These are phyloP conservation scores for Pythium folliculosum DNA, from an alignment of 352 stramenopile genomes.

Conservation along the genomic window DNA sequence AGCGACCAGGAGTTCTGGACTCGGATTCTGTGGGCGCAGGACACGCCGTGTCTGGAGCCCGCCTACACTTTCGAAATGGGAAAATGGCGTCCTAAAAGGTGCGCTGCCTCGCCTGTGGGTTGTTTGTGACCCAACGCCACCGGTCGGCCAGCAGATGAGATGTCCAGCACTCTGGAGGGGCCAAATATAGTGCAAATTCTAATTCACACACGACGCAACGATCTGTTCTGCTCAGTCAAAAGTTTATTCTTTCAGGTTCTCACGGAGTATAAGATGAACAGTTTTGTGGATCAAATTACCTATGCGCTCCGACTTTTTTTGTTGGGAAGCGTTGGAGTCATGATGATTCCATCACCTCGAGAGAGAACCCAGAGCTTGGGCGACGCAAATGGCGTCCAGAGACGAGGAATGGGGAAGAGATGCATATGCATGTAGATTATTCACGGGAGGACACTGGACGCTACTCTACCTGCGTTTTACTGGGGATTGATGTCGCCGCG, in stretches of 20 bases:
- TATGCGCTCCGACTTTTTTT: background rate
- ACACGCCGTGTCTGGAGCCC: background rate
- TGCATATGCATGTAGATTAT: background rate
- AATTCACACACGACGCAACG: background rate
- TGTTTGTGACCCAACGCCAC: background rate
- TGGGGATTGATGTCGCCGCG: background rate
- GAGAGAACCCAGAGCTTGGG: too few relatives aligned
- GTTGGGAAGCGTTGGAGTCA: background rate
- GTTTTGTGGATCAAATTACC: background rate
- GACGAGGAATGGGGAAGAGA: background rate
- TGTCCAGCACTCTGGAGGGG: background rate
- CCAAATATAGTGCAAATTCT: conserved; percentile 3
- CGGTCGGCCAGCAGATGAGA: background rate
- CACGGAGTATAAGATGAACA: too few relatives aligned
- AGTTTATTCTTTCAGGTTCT: background rate
- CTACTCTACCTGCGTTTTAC: background rate
- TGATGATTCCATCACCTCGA: too few relatives aligned
- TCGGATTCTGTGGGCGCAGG: background rate
- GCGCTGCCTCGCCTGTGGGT: background rate
- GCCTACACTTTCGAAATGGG: background rate
- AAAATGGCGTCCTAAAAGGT: background rate
- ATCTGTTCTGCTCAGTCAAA: background rate
- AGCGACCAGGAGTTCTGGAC: background rate
- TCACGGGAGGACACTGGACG: background rate
- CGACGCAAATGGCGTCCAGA: background rate